A percentile compares a stretch with the other conserved stretches of the same genome.
These are phyloP conservation scores for Nitzschia sp. DNA, from an alignment of 108 stramenopile genomes.

Conservation along the genomic window DNA sequence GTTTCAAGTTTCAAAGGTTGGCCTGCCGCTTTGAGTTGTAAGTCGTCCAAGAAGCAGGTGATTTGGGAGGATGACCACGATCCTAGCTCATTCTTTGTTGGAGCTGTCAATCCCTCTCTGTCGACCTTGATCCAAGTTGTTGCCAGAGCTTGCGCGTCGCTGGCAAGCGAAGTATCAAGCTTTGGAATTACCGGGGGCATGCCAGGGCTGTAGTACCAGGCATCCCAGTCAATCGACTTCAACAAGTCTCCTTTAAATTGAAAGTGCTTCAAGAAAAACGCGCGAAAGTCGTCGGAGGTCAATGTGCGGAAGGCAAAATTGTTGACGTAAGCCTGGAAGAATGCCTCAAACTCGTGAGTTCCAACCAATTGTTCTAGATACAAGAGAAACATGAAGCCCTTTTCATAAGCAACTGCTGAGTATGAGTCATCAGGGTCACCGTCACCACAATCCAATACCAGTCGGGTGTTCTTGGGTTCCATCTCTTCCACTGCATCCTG, in stretches of 20 bases:
- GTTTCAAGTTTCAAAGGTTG: conserved; percentile 55
- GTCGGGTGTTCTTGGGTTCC: conserved; percentile 63
- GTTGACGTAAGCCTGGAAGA: conserved; percentile 86
- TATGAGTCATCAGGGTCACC: conserved; percentile 97
- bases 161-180: conserved; percentile 76
- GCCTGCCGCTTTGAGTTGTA: conserved; percentile 39
- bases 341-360: conserved; percentile 66
- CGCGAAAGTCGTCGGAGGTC: conserved; percentile 74
- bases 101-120: conserved; percentile 28
- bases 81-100: conserved; percentile 28
- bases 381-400: conserved; percentile 81
- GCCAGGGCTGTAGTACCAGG: conserved; percentile 79
- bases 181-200: conserved; percentile 75
- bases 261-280: conserved; percentile 74
- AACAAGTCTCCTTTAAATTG: conserved; percentile 23
- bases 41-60: conserved; percentile 81
- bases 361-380: conserved; percentile 88
- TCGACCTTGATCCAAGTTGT: conserved; percentile 62
- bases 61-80: conserved; percentile 85
- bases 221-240: conserved; percentile 74
- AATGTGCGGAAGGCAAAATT: conserved; percentile 73
- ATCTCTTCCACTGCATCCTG: conserved; percentile 58
- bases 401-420: conserved; percentile 83
- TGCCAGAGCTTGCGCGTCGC: conserved; percentile 70
- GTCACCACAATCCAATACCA: conserved; percentile 82